Base-by-base conservation (phyloP, 2,329 filamentous ascomycete species). In the Acarospora socialis region DNA sequence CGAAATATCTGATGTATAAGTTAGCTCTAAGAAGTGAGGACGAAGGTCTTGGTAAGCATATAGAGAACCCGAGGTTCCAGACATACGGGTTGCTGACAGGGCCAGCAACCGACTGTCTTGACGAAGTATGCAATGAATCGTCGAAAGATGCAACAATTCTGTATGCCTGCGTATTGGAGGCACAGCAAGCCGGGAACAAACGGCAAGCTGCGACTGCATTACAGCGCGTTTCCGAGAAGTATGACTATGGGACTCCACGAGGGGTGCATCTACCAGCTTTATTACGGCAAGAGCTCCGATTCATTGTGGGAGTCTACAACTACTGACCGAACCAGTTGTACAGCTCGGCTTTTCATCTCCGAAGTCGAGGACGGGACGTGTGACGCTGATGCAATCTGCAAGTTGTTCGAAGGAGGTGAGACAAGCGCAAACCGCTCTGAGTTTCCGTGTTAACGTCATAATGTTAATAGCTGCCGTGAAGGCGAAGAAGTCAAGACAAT, bases 121-220 rank as follows among this genome's bases (percentile, higher is more conserved):
- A 71, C 16, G 51, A 56, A 2, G 57, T 93, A 16, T 66, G 64
- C 34, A 61, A 61, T n/a, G 50, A 59, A 5, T 60, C 63, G 0
- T 50, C 59, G 1, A 63, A 66, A 14, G 67, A 75, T 20, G 59
- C 63, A 13, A 71, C 73, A 9, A 69, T 83, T 25, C 60, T 94
- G 1, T 83, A 86, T 41, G 80, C 82, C 1, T 93, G 84, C 44
- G 70, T 82, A 14, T 58, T 82, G 17, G 82, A 92, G 50, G 78
- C 82, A 3, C 74, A 84, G 30, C 62, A 72, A 39, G 59, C 60
- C 1, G 71, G 73, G 0, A 70, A 82, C 38, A 73, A 67, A 30
- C 40, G 59, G 0, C 71, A 77, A 40, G 69, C 75, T 2, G 56
- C 76, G 8, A 51, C 61, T 18, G 67, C 70, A 7, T 50, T 86